Percentiles rank a stretch among this genome's conserved stretches.
phyloP scores from a whole-genome alignment of 345 rosid genomes.

The Camelina laxa region DNA sequence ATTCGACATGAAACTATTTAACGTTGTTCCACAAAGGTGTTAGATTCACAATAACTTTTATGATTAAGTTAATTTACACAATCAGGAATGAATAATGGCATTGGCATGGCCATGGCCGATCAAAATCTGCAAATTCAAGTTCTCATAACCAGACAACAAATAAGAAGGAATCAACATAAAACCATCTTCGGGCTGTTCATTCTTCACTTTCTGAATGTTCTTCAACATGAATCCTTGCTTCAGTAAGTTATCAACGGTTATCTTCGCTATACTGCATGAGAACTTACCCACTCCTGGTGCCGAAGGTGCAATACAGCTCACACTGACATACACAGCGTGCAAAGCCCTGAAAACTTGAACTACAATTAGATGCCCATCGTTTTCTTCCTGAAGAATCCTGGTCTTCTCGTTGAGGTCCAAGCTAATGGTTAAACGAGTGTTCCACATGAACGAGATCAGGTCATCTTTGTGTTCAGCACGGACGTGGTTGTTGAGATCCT shows the following conservation, averaged over 20 bases:
- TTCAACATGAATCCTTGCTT: conserved; percentile 25
- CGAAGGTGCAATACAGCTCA: conserved; percentile 42
- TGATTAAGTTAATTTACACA: neutral
- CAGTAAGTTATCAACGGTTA: neutral
- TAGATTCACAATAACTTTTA: too few species aligned
- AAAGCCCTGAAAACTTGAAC: conserved; percentile 42
- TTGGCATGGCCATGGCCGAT: conserved; percentile 17
- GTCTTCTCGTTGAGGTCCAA: conserved; percentile 4
- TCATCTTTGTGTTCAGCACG: conserved; percentile 43
- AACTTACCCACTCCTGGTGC: neutral
- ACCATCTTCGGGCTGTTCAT: conserved; percentile 6
- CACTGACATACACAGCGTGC: conserved; percentile 36
- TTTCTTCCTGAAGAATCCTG: conserved; percentile 29
- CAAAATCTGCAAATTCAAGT: neutral
- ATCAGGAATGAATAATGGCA: neutral
- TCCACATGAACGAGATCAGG: conserved; percentile 16
- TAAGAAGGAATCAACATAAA: conserved; percentile 33
- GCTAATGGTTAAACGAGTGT: neutral
- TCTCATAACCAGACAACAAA: neutral
- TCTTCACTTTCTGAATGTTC: conserved; percentile 29
- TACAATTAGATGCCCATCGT: conserved; percentile 27
- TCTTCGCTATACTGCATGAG: neutral
- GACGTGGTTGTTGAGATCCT: conserved; percentile 50
- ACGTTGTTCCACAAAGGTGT: too few species aligned
- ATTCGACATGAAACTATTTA: too few species aligned